Evolutionary conservation across 129 eudicot species (phyloP), one percentile per base, ranked within the genome.

Genomic region (Escallonia herrerae): DNA sequence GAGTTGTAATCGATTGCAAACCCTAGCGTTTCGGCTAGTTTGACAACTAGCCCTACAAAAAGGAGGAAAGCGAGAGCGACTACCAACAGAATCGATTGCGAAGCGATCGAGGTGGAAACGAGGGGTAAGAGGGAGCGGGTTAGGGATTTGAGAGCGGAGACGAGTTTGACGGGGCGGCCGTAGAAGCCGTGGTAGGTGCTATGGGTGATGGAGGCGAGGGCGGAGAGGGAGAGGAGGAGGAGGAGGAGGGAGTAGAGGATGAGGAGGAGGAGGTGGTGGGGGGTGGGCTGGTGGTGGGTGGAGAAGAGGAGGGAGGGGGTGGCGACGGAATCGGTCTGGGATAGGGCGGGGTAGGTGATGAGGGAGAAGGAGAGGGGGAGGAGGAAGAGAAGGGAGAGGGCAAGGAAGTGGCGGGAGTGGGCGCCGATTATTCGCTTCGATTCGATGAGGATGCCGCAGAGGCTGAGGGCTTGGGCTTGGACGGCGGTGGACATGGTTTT

Each of bases 331-430:
- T 50, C 2, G 44, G 66, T 13, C 11, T 51, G 42, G 48, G 45
- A 58, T 58, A 66, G 67, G 60, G 76, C 33, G 6, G 95, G 86
- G 78, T 73, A 82, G 45, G 84, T 77, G 77, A 73, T 69, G 77
- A 80, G 67, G 43, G 81, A 72, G 80, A 91, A 73, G 14, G 97
- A 84, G 63, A 84, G 79, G 42, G 97, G 95, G 69, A 91, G 81
- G 71, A 87, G 86, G 76, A 82, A 87, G 84, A 87, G 51, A 57
- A 87, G 79, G 44, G 95, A 82, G 63, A 91, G 84, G 61, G 86
- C 94, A 4, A 82, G 73, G 84, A 87, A 91, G 67, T 91, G 97
- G 74, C 90, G 89, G 43, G 90, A 75, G 85, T 85, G 86, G 33
- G 93, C 81, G 54, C 68, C 73, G 55, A 85, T 47, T 38, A 85